These are phyloP conservation scores for Rhodomyrtus psidioides DNA, from an alignment of 441 rosid species.

Conservation along the genomic window DNA sequence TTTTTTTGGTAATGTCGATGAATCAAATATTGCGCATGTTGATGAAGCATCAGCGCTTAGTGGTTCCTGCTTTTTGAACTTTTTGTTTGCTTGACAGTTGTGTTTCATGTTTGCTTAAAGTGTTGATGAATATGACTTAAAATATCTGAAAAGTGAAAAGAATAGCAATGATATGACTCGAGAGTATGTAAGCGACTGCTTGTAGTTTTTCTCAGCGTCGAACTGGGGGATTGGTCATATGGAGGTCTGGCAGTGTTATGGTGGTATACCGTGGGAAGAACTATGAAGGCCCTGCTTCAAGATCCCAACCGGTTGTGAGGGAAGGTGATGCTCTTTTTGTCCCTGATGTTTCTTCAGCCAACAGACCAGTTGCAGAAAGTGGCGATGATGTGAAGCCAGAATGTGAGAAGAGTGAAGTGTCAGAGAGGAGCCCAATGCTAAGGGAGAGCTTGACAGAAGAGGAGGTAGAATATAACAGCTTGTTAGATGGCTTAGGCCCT, in stretches of 20 bases:
- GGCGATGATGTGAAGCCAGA: constrained; percentile 18
- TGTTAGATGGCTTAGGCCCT: constrained; percentile 87
- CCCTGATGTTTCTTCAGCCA: constrained; percentile 64
- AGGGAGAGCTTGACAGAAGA: constrained; percentile 55
- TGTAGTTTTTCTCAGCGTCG: constrained; percentile 69
- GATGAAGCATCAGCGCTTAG: not conserved
- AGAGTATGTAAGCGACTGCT: constrained; percentile 17
- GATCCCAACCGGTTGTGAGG: constrained; percentile 21
- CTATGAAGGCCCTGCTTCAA: constrained; percentile 61
- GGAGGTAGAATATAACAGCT: constrained; percentile 64
- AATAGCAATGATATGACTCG: not conserved
- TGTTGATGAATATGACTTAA: not conserved
- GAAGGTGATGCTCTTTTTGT: constrained; percentile 50
- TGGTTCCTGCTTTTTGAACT: not conserved
- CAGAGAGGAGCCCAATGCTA: constrained; percentile 18
- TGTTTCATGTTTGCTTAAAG: not conserved
- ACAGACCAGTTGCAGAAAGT: constrained; percentile 11
- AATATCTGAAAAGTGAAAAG: not conserved
- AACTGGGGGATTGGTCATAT: constrained; percentile 82
- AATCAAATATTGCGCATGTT: not conserved
- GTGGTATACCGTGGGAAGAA: constrained; percentile 77
- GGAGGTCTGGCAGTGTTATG: constrained; percentile 99
- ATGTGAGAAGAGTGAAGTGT: constrained; percentile 28
- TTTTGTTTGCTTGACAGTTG: not conserved
- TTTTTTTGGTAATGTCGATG: not conserved